Percentiles rank a stretch among this genome's conserved stretches.
Evolutionary conservation across 2,329 filamentous ascomycete species (phyloP).

Genomic region (Penicillium sp.): DNA sequence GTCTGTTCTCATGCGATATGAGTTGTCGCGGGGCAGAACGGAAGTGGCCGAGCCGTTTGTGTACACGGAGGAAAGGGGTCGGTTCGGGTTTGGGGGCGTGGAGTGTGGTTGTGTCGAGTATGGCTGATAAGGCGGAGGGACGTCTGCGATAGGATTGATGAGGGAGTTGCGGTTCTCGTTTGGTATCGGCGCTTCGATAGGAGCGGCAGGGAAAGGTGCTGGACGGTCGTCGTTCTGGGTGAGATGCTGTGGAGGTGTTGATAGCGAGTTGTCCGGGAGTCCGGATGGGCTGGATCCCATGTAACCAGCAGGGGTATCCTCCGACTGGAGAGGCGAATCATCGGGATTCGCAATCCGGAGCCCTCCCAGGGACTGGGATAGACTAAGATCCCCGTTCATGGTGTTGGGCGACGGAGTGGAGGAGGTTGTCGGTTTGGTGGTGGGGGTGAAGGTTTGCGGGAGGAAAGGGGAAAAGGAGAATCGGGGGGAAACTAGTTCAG

Average conservation of each 20-base stretch:
- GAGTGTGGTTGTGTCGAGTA: slow-evolving; percentile 48
- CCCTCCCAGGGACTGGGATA: slow-evolving; percentile 89
- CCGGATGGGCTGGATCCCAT: slow-evolving; percentile 25
- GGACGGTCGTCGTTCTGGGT: slow-evolving; percentile 19
- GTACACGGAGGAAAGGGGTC: slow-evolving; percentile 55
- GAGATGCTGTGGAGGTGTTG: slow-evolving; percentile 26
- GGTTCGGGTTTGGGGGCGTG: slow-evolving; percentile 41
- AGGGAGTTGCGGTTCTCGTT: slow-evolving; percentile 49
- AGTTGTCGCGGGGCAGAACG: slow-evolving; percentile 45
- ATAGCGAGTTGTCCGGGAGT: slow-evolving; percentile 26
- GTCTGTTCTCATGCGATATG: slow-evolving; percentile 63
- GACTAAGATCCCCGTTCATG: slow-evolving; percentile 92
- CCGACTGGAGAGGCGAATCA: slow-evolving; percentile 59
- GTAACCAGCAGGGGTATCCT: slow-evolving; percentile 37
- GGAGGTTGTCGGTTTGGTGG: slow-evolving; percentile 1
- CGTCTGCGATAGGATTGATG: slow-evolving; percentile 49
- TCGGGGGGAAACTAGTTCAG: not conserved
- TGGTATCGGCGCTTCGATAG: slow-evolving; percentile 26
- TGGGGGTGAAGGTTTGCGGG: slow-evolving; percentile 1
- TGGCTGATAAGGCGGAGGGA: slow-evolving; percentile 48
- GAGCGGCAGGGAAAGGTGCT: slow-evolving; percentile 24
- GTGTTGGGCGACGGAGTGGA: slow-evolving; percentile 31
- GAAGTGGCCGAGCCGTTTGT: slow-evolving; percentile 48
- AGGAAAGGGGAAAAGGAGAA: slow-evolving; percentile 10
- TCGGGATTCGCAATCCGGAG: slow-evolving; percentile 97